Conservation (phyloP, 768 basidiomycete genomes). For the Polyporus arcularius region DNA sequence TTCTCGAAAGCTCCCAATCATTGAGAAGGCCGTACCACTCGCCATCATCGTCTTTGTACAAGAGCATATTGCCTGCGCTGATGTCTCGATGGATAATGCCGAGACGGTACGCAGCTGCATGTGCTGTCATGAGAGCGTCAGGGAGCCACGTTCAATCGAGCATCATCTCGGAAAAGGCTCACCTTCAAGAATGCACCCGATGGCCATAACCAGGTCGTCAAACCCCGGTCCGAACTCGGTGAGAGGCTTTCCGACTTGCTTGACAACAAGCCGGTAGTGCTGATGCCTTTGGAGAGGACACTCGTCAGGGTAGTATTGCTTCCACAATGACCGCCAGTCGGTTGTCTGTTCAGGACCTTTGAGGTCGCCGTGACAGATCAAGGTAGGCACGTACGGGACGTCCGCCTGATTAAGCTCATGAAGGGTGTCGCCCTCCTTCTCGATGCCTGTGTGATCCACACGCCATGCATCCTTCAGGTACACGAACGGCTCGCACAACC, state of each 20-base stretch:
- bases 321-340: neutral
- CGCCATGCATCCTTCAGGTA: constrained; percentile 22
- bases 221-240: neutral
- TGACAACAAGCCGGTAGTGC: constrained; percentile 19
- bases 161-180: neutral
- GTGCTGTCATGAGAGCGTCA: neutral
- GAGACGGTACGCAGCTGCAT: neutral
- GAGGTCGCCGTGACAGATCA: constrained; percentile 6
- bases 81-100: constrained; percentile 12
- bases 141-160: neutral
- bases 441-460: neutral
- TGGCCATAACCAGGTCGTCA: neutral
- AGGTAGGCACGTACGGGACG: constrained; percentile 1
- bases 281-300: constrained; percentile 4
- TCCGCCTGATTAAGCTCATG: neutral
- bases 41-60: neutral
- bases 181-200: neutral
- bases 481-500: neutral
- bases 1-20: constrained; percentile 16
- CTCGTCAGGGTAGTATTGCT: neutral
- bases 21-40: neutral
- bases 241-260: constrained; percentile 15
- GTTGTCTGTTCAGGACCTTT: neutral
- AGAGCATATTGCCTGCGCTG: constrained; percentile 10
- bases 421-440: constrained; percentile 8